Evolutionary conservation across 2,329 filamentous ascomycete genomes (phyloP).

Genomic region (Rosellinia necatrix): DNA sequence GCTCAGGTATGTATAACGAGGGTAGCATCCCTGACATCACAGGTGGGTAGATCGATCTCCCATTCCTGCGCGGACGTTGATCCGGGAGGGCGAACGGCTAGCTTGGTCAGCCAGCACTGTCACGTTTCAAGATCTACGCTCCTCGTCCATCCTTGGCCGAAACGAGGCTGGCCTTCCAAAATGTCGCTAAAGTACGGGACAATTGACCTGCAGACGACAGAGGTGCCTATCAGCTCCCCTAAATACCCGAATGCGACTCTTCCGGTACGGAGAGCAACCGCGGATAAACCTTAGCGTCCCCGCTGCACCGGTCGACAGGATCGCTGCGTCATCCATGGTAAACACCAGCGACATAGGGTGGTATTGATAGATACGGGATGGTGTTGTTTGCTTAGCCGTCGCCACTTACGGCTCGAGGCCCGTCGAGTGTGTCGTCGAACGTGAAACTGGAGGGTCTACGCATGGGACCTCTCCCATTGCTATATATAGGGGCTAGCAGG

Average conservation of each 20-base stretch:
- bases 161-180: not conserved
- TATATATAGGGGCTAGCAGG: constrained; percentile 22
- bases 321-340: not conserved
- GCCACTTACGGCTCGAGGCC: constrained; percentile 5
- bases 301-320: not conserved
- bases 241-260: constrained; percentile 2
- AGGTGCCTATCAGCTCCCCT: constrained; percentile 10
- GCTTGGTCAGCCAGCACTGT: constrained; percentile 5
- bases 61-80: constrained; percentile 1
- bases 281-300: not conserved
- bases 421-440: constrained; percentile 8
- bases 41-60: constrained; percentile 8
- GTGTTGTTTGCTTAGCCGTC: not conserved
- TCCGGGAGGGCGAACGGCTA: too few species aligned
- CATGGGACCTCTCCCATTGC: constrained; percentile 6
- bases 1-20: too few species aligned
- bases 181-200: constrained; percentile 4
- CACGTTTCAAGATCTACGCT: constrained; percentile 15
- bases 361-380: not conserved
- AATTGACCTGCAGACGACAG: constrained; percentile 17
- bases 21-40: too few species aligned
- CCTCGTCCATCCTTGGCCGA: constrained; percentile 4
- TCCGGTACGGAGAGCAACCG: not conserved
- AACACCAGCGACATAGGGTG: constrained; percentile 6
- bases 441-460: constrained; percentile 19